Percentiles rank a stretch among this genome's conserved stretches.
Conservation (phyloP, 2,329 filamentous ascomycete genomes). For the Fusarium udum region DNA sequence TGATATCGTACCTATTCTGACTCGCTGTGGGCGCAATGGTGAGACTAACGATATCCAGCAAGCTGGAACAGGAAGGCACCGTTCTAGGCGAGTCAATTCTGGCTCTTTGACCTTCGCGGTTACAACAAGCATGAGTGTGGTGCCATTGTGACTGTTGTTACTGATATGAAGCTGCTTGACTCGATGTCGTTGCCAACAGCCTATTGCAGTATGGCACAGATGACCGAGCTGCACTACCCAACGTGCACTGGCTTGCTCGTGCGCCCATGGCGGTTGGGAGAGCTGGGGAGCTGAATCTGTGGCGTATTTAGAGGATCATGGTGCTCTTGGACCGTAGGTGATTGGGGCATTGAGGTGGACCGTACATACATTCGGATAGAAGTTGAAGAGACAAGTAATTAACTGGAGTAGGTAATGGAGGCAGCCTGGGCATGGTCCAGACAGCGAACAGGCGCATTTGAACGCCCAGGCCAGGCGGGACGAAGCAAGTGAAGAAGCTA, state of each 20-base stretch:
- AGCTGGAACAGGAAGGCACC: conserved; percentile 30
- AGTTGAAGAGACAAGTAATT: neutral
- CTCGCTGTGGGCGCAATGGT: conserved; percentile 38
- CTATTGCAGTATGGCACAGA: conserved; percentile 25
- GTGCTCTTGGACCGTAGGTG: neutral
- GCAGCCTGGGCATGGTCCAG: conserved; percentile 26
- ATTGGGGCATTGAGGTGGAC: neutral
- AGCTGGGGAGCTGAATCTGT: conserved; percentile 26
- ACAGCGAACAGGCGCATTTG: conserved; percentile 34
- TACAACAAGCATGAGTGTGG: conserved; percentile 11
- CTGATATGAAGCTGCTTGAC: conserved; percentile 30
- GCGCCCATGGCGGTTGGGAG: conserved; percentile 11
- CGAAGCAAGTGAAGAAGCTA: conserved; percentile 38
- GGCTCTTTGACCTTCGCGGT: conserved; percentile 13
- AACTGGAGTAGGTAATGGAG: neutral
- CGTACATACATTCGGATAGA: neutral
- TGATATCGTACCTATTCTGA: conserved; percentile 42
- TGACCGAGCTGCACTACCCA: conserved; percentile 24
- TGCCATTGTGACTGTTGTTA: conserved; percentile 7
- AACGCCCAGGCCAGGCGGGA: conserved; percentile 40
- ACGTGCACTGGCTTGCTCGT: conserved; percentile 29
- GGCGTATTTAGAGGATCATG: conserved; percentile 26
- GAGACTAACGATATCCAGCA: conserved; percentile 28
- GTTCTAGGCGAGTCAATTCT: conserved; percentile 25
- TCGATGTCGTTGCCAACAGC: conserved; percentile 17